Conservation (phyloP, 805 yeast species). For the Candida quercuum region DNA sequence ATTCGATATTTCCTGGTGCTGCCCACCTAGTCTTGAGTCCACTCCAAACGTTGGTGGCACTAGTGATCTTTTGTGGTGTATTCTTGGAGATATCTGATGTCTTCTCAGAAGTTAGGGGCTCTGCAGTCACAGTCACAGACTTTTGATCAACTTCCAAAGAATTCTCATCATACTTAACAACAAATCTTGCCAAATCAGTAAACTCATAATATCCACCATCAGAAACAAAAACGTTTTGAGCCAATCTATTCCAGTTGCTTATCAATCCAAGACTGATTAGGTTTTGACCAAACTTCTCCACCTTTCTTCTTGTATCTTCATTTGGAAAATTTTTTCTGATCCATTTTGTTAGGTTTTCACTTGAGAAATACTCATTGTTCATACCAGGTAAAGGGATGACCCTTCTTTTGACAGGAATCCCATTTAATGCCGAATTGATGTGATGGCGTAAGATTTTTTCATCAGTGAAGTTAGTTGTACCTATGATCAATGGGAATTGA, state of each 20-base stretch:
- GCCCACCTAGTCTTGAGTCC: slow-evolving; percentile 13
- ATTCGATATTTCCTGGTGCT: slow-evolving; percentile 2
- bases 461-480: slow-evolving; percentile 8
- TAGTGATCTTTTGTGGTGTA: background rate
- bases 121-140: too few species aligned
- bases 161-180: slow-evolving; percentile 10
- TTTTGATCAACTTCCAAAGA: too few species aligned
- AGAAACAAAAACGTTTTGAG: slow-evolving; percentile 11
- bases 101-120: too few species aligned
- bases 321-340: slow-evolving; percentile 16
- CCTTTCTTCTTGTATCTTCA: slow-evolving; percentile 25
- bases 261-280: slow-evolving; percentile 22
- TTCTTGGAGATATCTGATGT: background rate
- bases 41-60: slow-evolving; percentile 16
- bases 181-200: slow-evolving; percentile 22
- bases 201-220: slow-evolving; percentile 24
- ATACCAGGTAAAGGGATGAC: slow-evolving; percentile 26
- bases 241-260: slow-evolving; percentile 21
- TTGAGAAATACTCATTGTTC: slow-evolving; percentile 25
- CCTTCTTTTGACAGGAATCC: slow-evolving; percentile 20
- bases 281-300: slow-evolving; percentile 30
- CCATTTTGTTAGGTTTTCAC: slow-evolving; percentile 21
- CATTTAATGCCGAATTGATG: slow-evolving; percentile 7
- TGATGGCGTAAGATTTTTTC: slow-evolving; percentile 12
- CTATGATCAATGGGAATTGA: slow-evolving; percentile 21